Evolutionary conservation across 108 stramenopile genomes (phyloP).

Genomic region (Schizochytrium sp.): DNA sequence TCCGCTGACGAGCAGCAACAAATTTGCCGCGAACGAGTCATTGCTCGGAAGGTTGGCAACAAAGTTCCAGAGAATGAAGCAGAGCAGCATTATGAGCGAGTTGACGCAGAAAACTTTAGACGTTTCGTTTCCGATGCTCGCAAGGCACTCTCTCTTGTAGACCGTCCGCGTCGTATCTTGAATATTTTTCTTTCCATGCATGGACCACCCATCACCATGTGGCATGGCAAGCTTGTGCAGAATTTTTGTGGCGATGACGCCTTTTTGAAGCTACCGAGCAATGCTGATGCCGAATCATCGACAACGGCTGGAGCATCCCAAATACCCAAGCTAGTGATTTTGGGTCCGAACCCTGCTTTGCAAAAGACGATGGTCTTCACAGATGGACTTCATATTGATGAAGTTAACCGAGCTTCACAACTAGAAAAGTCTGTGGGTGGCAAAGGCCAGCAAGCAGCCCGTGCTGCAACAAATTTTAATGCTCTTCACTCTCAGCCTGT

Average conservation of each 20-base stretch:
- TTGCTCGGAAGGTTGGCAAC: slow-evolving; percentile 6
- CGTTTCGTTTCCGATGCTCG: neutral
- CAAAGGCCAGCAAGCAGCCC: slow-evolving; percentile 56
- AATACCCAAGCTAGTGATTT: neutral
- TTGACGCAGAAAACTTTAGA: neutral
- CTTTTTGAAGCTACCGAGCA: neutral
- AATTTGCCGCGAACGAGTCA: slow-evolving; percentile 3
- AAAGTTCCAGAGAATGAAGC: neutral
- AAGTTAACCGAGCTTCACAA: slow-evolving; percentile 56
- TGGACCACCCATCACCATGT: neutral
- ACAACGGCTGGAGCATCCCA: too few relatives aligned
- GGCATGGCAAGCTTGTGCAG: neutral
- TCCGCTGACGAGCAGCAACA: neutral
- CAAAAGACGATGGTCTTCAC: slow-evolving; percentile 33
- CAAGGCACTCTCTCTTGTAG: neutral
- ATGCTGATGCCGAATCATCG: neutral
- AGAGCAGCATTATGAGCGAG: slow-evolving; percentile 23
- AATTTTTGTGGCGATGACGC: neutral
- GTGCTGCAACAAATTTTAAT: neutral
- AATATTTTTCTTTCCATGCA: neutral
- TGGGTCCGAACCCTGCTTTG: slow-evolving; percentile 63
- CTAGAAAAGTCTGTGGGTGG: slow-evolving; percentile 19
- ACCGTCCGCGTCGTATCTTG: neutral
- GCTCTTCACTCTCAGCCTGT: neutral
- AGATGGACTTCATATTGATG: neutral